Conservation (phyloP, 2,329 filamentous ascomycete genomes). For the Elsinoe ampelina region DNA sequence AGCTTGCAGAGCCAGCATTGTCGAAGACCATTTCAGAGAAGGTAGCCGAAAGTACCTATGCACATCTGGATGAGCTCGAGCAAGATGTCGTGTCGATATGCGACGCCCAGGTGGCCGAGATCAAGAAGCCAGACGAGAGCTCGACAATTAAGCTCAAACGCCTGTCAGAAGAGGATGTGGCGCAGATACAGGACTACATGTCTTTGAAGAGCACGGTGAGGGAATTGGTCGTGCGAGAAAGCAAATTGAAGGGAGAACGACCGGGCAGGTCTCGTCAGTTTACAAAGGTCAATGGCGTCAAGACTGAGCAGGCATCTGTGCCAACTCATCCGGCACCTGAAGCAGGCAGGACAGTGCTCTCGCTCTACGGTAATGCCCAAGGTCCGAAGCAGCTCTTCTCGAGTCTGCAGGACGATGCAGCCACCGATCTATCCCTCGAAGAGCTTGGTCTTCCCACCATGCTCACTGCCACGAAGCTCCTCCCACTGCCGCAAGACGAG, state of each 20-base stretch:
- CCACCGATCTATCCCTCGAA: conserved; percentile 35
- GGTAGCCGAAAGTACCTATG: conserved; percentile 32
- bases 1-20: conserved; percentile 29
- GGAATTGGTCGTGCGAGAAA: conserved; percentile 24
- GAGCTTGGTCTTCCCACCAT: conserved; percentile 65
- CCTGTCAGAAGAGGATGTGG: conserved; percentile 30
- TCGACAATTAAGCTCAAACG: conserved; percentile 18
- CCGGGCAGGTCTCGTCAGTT: conserved; percentile 17
- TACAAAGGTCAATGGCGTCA: conserved; percentile 13
- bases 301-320: conserved; percentile 12
- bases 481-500: conserved; percentile 41
- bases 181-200: conserved; percentile 26
- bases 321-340: neutral
- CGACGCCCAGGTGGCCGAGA: conserved; percentile 30
- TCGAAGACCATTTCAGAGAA: conserved; percentile 31
- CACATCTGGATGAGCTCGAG: conserved; percentile 33
- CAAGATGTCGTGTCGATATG: conserved; percentile 34
- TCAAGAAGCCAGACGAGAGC: conserved; percentile 20
- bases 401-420: conserved; percentile 54
- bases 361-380: conserved; percentile 65
- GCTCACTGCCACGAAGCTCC: conserved; percentile 58
- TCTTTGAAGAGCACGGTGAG: conserved; percentile 23
- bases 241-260: conserved; percentile 8
- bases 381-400: conserved; percentile 75
- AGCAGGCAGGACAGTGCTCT: conserved; percentile 56